Evolutionary conservation across 768 basidiomycete species (phyloP), one percentile per base, ranked within the genome.

Genomic region (Russula lepida): DNA sequence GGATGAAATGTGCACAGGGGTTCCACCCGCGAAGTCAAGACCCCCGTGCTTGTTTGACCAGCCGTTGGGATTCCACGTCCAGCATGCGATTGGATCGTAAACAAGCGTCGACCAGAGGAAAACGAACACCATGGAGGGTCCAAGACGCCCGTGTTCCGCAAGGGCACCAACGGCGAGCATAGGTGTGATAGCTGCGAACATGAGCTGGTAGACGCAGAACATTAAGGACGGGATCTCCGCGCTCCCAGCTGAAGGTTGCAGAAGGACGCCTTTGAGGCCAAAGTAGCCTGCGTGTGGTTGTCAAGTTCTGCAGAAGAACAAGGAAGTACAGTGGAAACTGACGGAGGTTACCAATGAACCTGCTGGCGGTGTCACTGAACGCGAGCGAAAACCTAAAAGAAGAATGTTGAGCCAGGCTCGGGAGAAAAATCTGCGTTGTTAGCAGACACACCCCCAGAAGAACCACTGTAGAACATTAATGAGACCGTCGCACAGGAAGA

Each of bases 1-100:
- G 17, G 92, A 95, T 19, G 89, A 88, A 67, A 99, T 98, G 71
- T 99, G 95, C 63, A 99, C 93, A 23, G 95, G 95, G 12, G 92
- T 95, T 55, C 95, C 95, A 30, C 95, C 95, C 9, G 95, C 95
- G 63, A 95, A 95, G 71, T 94, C 91, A 57, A 92, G 86, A 60
- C 87, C 89, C 17, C 92, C 95, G 54, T 90, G 77, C 35, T 83
- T 70, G 73, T 78, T 85, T 0, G 88, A 86, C 94, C 84, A 84
- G 12, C 84, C 83, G 33, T 88, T 82, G 37, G 80, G 64, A 68
- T 92, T 93, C 95, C 95, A 98, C 5, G 93, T 90, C 94, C 95
- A 97, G 74, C 90, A 92, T 0, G 92, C 95, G 59, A 98, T 85
- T 2, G 94, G 93, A 69, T 95, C 88, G 73, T 98, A 98, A 17